Evolutionary conservation across 2,329 filamentous ascomycete genomes (phyloP), one percentile per base, ranked within the genome.

Genomic region (Sordariomycetes sp.): DNA sequence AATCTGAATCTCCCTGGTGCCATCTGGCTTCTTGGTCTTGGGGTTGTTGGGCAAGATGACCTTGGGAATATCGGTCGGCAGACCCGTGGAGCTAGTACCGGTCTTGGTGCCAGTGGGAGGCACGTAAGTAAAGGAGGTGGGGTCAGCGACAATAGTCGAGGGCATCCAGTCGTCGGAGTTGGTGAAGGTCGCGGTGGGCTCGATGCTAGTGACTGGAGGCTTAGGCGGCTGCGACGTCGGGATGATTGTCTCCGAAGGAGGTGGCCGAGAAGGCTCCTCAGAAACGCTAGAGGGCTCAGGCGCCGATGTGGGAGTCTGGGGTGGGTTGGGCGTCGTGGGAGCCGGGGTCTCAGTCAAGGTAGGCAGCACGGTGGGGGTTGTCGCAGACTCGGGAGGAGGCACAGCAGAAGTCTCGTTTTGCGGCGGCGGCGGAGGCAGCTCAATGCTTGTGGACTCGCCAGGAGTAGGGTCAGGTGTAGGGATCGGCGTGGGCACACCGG

Each of bases 1-100:
- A 42, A 96, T 71, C 53, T 94, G 86, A 45, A 94, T 80, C 46
- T 84, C 59, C 4, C 75, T 77, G 1, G 74, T 77, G 45, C 84
- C 82, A 4, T 67, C 59, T 0, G 85, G 82, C 14, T 67, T 55
- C 5, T 61, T 39, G 8, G 54, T 45, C 15, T 68, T 64, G 32
- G 72, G 67, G 36, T 72, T 68, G 26, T 76, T 72, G 8, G 86
- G 86, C 19, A 79, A 74, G 43, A 95, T 88, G 28, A 84, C 72
- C 48, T 75, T 76, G 15, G 87, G 87, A 38, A 93, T 68, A 23
- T 67, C 65, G 0, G 75, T 72, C 1, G 84, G 80, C 35, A 86
- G 63, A 16, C 68, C 68, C 14, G 67, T 70, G 1, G 64, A 50
- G 6, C 59, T 63, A 3, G 67, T 61, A 0, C 63, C 62, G 9